These are phyloP conservation scores for Fusarium citri DNA, from an alignment of 2,329 filamentous ascomycete genomes.

Conservation along the genomic window DNA sequence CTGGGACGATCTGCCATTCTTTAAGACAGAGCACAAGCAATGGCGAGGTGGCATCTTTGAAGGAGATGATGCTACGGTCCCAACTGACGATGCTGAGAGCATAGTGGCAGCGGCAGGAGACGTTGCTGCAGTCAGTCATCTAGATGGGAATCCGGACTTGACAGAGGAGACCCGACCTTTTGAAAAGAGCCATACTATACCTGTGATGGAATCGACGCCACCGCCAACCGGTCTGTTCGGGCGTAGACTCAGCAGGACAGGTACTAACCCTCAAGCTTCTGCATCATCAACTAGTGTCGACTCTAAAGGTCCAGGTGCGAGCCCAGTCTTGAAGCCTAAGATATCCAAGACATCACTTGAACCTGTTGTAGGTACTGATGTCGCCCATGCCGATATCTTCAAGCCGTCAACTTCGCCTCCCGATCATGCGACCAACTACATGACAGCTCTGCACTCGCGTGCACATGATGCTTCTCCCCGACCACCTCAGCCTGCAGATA, in stretches of 20 bases:
- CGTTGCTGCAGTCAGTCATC: constrained; percentile 59
- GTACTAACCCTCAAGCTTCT: constrained; percentile 48
- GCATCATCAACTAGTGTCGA: constrained; percentile 63
- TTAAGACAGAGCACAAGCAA: constrained; percentile 79
- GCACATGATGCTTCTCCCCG: constrained; percentile 67
- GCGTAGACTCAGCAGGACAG: constrained; percentile 58
- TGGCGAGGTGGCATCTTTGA: constrained; percentile 89
- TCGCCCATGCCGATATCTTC: constrained; percentile 73
- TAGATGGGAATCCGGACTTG: constrained; percentile 56
- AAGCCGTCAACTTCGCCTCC: constrained; percentile 67
- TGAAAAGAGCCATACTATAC: constrained; percentile 68
- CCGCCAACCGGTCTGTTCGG: constrained; percentile 61
- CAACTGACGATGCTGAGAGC: constrained; percentile 36
- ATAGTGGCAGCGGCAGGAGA: constrained; percentile 56
- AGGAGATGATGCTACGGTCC: constrained; percentile 61
- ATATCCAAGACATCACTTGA: constrained; percentile 63
- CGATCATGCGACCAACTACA: constrained; percentile 71
- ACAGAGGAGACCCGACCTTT: constrained; percentile 57
- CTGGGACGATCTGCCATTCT: constrained; percentile 96
- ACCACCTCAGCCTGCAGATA: constrained; percentile 51
- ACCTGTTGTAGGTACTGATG: constrained; percentile 75
- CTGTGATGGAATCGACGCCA: constrained; percentile 54
- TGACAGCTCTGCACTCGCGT: constrained; percentile 75
- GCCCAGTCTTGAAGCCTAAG: constrained; percentile 51
- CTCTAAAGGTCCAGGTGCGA: constrained; percentile 55